Percentiles rank a stretch among this genome's conserved stretches.
phyloP scores from a whole-genome alignment of 371 early-diverging fungal species.

The Apophysomyces elegans region DNA sequence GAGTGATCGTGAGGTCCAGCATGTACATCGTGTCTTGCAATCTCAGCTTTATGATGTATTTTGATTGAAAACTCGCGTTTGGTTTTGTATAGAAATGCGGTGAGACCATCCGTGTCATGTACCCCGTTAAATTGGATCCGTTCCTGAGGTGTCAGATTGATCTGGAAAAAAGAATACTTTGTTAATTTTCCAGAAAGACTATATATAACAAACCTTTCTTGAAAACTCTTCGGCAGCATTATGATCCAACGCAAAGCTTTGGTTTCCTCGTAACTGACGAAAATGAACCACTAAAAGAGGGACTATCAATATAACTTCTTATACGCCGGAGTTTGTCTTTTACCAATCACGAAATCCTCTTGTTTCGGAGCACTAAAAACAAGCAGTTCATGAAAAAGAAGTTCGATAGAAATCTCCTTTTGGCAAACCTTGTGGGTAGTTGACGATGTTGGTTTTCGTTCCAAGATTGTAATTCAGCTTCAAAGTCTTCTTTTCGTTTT shows the following conservation, averaged over 20 bases:
- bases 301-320: neutral
- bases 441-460: neutral
- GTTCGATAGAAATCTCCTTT: slow-evolving; percentile 9
- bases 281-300: slow-evolving; percentile 45
- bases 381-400: neutral
- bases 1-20: slow-evolving; percentile 10
- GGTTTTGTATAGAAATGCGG: slow-evolving; percentile 55
- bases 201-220: slow-evolving; percentile 24
- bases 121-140: slow-evolving; percentile 54
- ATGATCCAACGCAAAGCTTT: slow-evolving; percentile 46
- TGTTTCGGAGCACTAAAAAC: slow-evolving; percentile 12
- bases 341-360: slow-evolving; percentile 1
- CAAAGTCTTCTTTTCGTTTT: slow-evolving; percentile 30
- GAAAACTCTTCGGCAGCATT: slow-evolving; percentile 37
- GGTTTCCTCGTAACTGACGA: slow-evolving; percentile 49
- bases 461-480: slow-evolving; percentile 27
- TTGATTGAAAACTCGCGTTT: slow-evolving; percentile 61
- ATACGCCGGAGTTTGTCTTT: neutral
- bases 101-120: slow-evolving; percentile 58
- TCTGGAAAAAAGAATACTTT: slow-evolving; percentile 20
- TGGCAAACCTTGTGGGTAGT: slow-evolving; percentile 1
- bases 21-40: slow-evolving; percentile 21
- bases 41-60: slow-evolving; percentile 48
- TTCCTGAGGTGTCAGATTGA: slow-evolving; percentile 51
- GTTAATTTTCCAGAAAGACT: neutral